phyloP scores from a whole-genome alignment of 345 rosid species.

The Stellera chamaejasme region DNA sequence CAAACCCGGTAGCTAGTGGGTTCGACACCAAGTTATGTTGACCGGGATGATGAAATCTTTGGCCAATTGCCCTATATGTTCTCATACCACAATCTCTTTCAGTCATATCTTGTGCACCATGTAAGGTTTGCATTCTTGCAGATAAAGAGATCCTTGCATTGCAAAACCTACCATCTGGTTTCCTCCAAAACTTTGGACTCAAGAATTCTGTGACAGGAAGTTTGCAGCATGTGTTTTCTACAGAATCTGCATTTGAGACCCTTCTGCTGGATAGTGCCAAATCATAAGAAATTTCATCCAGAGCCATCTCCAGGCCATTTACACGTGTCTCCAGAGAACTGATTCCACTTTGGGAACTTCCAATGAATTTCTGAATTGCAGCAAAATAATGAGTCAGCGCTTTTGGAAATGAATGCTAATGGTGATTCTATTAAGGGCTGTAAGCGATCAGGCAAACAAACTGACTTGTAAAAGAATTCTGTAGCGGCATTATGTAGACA shows the following conservation, averaged over 20 bases:
- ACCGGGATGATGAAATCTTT: slow-evolving; percentile 20
- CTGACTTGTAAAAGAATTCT: too few species aligned
- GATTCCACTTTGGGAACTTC: slow-evolving; percentile 83
- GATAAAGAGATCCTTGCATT: slow-evolving; percentile 33
- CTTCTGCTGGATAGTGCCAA: slow-evolving; percentile 58
- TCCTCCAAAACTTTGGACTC: slow-evolving; percentile 89
- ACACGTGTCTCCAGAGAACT: slow-evolving; percentile 80
- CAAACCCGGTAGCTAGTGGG: slow-evolving; percentile 14
- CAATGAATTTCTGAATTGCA: slow-evolving; percentile 65
- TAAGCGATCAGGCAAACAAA: too few species aligned
- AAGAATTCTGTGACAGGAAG: slow-evolving; percentile 78
- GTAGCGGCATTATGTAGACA: too few species aligned
- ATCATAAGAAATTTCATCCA: slow-evolving; percentile 79
- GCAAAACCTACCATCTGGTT: slow-evolving; percentile 43
- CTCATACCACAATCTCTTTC: slow-evolving; percentile 19
- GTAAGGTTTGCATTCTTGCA: slow-evolving; percentile 18
- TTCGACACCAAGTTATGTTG: slow-evolving; percentile 15
- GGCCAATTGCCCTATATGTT: slow-evolving; percentile 19
- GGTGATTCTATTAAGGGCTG: too few species aligned
- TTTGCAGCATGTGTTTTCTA: slow-evolving; percentile 69
- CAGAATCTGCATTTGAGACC: slow-evolving; percentile 28
- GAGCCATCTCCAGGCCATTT: slow-evolving; percentile 75
- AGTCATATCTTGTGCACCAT: slow-evolving; percentile 9
- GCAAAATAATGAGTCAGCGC: slow-evolving; percentile 12
- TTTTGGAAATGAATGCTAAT: background rate